Conservation (phyloP, 1,284 basidiomycete species). For the Irpex rosettiformis region DNA sequence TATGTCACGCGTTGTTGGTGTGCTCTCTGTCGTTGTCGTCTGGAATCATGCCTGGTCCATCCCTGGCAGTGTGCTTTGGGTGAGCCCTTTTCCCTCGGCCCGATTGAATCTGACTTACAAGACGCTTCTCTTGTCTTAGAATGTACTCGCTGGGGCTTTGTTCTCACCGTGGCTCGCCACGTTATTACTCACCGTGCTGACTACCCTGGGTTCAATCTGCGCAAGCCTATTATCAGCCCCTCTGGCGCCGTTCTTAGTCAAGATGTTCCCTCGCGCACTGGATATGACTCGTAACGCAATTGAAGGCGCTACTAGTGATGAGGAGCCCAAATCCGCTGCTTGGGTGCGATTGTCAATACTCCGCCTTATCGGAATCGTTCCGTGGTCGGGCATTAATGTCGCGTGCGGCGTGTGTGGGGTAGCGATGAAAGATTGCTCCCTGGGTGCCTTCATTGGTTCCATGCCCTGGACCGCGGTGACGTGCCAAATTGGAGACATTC, state of each 20-base stretch:
- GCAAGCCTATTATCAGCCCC: constrained; percentile 79
- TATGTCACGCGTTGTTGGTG: constrained; percentile 71
- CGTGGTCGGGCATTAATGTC: constrained; percentile 94
- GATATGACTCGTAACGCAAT: constrained; percentile 75
- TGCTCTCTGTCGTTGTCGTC: constrained; percentile 78
- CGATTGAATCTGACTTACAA: constrained; percentile 1
- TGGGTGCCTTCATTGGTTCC: constrained; percentile 79
- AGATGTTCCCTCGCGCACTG: constrained; percentile 78
- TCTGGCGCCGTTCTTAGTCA: constrained; percentile 78
- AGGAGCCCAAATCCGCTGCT: constrained; percentile 49
- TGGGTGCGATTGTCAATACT: constrained; percentile 86
- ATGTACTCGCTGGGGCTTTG: constrained; percentile 85
- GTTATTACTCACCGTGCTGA: constrained; percentile 74
- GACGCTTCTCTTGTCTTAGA: constrained; percentile 40
- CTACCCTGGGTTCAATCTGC: constrained; percentile 79
- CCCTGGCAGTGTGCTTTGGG: constrained; percentile 87
- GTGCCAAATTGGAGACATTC: constrained; percentile 84
- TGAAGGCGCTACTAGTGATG: constrained; percentile 39
- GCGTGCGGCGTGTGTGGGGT: constrained; percentile 90
- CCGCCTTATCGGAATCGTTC: constrained; percentile 85
- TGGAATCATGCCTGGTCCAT: constrained; percentile 97
- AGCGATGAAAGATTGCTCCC: constrained; percentile 65
- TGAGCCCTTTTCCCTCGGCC: constrained; percentile 35
- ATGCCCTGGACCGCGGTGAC: constrained; percentile 83
- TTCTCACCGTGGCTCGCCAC: constrained; percentile 81